phyloP scores from a whole-genome alignment of 805 yeast species.

The Starmera dryadoides region DNA sequence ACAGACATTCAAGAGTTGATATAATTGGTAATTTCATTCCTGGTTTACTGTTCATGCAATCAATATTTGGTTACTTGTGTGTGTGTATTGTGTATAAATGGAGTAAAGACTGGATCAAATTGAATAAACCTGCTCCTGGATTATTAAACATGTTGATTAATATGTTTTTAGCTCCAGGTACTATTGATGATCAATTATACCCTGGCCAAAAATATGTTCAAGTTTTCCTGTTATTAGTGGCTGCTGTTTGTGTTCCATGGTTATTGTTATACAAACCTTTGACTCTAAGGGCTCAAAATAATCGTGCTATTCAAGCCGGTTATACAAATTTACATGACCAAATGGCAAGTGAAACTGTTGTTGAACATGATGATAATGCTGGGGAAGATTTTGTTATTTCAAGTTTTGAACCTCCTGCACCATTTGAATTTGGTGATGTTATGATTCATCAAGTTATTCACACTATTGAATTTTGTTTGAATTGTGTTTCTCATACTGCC shows the following conservation, averaged over 20 bases:
- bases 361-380: constrained; percentile 37
- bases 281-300: constrained; percentile 51
- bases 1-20: constrained; percentile 68
- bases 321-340: constrained; percentile 37
- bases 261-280: constrained; percentile 79
- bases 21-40: constrained; percentile 91
- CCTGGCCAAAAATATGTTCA: constrained; percentile 77
- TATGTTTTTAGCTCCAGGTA: constrained; percentile 94
- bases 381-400: constrained; percentile 37
- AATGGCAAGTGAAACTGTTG: constrained; percentile 21
- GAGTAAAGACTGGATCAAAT: constrained; percentile 84
- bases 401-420: constrained; percentile 43
- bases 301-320: constrained; percentile 40
- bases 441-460: constrained; percentile 97
- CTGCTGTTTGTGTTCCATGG: constrained; percentile 90
- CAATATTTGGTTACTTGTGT: constrained; percentile 89
- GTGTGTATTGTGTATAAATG: constrained; percentile 87
- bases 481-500: constrained; percentile 98
- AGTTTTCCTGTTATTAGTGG: constrained; percentile 61
- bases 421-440: constrained; percentile 80
- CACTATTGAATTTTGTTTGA: constrained; percentile 94
- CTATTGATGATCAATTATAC: constrained; percentile 71
- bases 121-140: constrained; percentile 81
- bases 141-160: constrained; percentile 89
- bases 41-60: constrained; percentile 90